phyloP scores from a whole-genome alignment of 768 basidiomycete genomes.

The Collybia sordida region DNA sequence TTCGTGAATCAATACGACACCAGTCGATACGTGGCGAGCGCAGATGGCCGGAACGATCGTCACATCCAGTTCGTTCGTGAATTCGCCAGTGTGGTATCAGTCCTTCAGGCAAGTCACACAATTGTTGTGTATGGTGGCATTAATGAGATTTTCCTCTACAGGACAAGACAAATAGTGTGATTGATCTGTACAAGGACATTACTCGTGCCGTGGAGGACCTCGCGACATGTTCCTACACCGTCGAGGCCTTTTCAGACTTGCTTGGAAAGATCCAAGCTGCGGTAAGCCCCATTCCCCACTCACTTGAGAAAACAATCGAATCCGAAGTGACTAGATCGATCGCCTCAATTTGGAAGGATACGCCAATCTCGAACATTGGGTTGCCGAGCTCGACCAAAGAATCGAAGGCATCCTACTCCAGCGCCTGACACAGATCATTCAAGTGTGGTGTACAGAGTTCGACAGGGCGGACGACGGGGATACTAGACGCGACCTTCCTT shows the following conservation, averaged over 20 bases:
- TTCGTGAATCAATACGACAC: constrained; percentile 94
- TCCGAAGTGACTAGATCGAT: constrained; percentile 64
- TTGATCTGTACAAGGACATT: constrained; percentile 89
- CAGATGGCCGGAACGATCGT: constrained; percentile 81
- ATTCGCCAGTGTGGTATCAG: constrained; percentile 89
- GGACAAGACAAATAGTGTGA: constrained; percentile 94
- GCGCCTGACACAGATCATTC: constrained; percentile 74
- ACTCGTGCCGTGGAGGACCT: constrained; percentile 84
- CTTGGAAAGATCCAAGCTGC: constrained; percentile 82
- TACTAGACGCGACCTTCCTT: constrained; percentile 48
- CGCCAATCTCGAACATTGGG: constrained; percentile 91
- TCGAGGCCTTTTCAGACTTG: constrained; percentile 79
- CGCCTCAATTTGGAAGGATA: constrained; percentile 95
- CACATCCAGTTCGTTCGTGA: constrained; percentile 95
- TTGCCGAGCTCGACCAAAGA: constrained; percentile 75
- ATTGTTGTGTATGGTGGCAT: neutral
- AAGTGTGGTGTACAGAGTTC: constrained; percentile 89
- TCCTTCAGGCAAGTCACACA: constrained; percentile 67
- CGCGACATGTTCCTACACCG: constrained; percentile 79
- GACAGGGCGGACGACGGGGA: constrained; percentile 72
- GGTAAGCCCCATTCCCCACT: constrained; percentile 41
- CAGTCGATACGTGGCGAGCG: constrained; percentile 65
- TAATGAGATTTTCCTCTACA: constrained; percentile 19
- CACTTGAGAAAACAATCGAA: neutral
- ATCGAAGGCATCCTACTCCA: constrained; percentile 81